These are phyloP conservation scores for Straminergon stramineum DNA, from an alignment of 225 moss, liverwort and hornwort genomes.

Conservation along the genomic window DNA sequence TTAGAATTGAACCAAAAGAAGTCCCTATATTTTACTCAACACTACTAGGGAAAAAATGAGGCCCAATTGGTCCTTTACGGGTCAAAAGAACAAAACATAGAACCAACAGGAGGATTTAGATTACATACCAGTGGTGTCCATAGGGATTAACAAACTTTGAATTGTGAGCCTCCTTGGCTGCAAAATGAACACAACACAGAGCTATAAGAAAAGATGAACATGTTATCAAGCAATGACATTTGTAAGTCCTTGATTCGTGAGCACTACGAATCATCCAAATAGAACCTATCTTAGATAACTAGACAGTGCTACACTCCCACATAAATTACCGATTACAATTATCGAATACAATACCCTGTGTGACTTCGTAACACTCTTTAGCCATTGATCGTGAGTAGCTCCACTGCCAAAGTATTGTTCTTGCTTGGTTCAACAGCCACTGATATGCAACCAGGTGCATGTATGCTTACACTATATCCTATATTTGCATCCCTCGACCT, in stretches of 20 bases:
- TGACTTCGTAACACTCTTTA: neutral
- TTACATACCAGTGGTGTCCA: conserved; percentile 13
- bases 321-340: neutral
- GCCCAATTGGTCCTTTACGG: neutral
- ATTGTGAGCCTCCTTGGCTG: conserved; percentile 34
- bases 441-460: neutral
- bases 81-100: neutral
- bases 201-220: neutral
- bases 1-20: neutral
- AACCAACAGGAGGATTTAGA: neutral
- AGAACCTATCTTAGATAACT: neutral
- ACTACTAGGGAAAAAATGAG: neutral
- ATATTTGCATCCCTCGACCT: neutral
- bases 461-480: neutral
- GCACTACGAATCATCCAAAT: neutral
- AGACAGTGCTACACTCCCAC: neutral
- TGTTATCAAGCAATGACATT: neutral
- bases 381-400: neutral
- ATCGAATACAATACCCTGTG: neutral
- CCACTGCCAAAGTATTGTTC: neutral
- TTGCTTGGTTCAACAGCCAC: neutral
- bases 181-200: neutral
- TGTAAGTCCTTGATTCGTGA: neutral
- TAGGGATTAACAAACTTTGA: conserved; percentile 32
- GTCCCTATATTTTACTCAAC: neutral